A percentile compares a stretch with the other conserved stretches of the same genome.
Evolutionary conservation across 2,329 filamentous ascomycete genomes (phyloP).

Genomic region (Ophiocordyceps unilateralis): DNA sequence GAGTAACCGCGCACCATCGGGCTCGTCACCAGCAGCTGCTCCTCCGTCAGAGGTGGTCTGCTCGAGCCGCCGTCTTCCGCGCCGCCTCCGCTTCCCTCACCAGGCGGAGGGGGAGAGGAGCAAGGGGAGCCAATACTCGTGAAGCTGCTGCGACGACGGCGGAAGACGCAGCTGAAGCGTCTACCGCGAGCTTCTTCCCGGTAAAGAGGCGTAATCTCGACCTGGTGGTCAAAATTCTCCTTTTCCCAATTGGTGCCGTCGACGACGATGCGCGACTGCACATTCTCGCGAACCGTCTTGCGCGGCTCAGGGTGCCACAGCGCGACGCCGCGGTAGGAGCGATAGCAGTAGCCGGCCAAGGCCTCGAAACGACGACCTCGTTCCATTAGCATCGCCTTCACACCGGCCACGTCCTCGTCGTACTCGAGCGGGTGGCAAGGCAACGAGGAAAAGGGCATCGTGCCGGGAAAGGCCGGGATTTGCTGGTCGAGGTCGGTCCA

Average conservation of each 20-base stretch:
- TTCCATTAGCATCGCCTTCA: constrained; percentile 16
- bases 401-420: constrained; percentile 20
- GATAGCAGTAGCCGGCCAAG: constrained; percentile 29
- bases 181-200: neutral
- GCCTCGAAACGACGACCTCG: constrained; percentile 27
- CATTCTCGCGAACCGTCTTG: constrained; percentile 10
- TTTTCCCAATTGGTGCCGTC: constrained; percentile 15
- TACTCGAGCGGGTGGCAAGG: constrained; percentile 25
- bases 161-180: neutral
- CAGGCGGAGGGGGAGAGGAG: neutral
- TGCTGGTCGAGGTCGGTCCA: constrained; percentile 15
- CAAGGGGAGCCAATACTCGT: neutral
- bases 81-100: neutral
- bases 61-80: constrained; percentile 5
- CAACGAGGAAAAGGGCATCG: constrained; percentile 24
- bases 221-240: constrained; percentile 10
- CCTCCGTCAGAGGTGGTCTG: constrained; percentile 16
- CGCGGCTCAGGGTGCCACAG: constrained; percentile 10
- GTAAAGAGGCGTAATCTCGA: constrained; percentile 5
- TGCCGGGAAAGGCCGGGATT: constrained; percentile 25
- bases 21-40: constrained; percentile 22
- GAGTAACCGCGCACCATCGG: constrained; percentile 29
- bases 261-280: constrained; percentile 14
- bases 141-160: neutral
- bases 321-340: constrained; percentile 23